phyloP scores from a whole-genome alignment of 106 monocot genomes.

The Dendrobium officinale region DNA sequence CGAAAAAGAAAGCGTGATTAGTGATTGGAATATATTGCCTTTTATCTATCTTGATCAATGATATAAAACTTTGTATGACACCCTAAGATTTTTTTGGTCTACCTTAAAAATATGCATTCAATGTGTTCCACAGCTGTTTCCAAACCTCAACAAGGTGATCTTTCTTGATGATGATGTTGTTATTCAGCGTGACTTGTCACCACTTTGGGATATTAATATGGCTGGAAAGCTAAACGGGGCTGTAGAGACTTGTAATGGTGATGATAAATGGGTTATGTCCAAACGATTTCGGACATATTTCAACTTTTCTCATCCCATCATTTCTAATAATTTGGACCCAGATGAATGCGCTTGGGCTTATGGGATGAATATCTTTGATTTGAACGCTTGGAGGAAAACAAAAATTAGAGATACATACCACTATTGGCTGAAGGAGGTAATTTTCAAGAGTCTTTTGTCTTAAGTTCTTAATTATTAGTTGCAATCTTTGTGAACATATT shows the following conservation, averaged over 20 bases:
- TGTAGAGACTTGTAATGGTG: slow-evolving; percentile 82
- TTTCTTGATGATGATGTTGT: slow-evolving; percentile 97
- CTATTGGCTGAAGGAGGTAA: slow-evolving; percentile 43
- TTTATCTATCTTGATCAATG: not conserved
- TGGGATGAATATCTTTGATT: slow-evolving; percentile 92
- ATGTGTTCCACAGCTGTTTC: slow-evolving; percentile 58
- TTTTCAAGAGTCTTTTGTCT: not conserved
- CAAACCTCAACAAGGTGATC: slow-evolving; percentile 77
- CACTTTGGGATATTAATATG: slow-evolving; percentile 70
- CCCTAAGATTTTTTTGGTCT: not conserved
- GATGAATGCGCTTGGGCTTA: slow-evolving; percentile 92
- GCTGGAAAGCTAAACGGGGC: slow-evolving; percentile 84
- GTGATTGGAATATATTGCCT: not conserved
- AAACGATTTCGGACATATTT: slow-evolving; percentile 82
- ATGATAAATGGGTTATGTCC: slow-evolving; percentile 79
- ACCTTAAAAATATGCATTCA: not conserved
- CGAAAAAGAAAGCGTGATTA: not conserved
- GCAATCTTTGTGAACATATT: no score
- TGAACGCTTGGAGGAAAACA: slow-evolving; percentile 71
- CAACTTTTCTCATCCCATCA: slow-evolving; percentile 84
- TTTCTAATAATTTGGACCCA: slow-evolving; percentile 50
- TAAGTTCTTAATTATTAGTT: no score
- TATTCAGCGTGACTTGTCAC: slow-evolving; percentile 64
- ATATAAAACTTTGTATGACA: not conserved
- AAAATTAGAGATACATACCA: slow-evolving; percentile 31